Evolutionary conservation across 768 basidiomycete genomes (phyloP), one percentile per base, ranked within the genome.

Genomic region (Serendipita sp.): DNA sequence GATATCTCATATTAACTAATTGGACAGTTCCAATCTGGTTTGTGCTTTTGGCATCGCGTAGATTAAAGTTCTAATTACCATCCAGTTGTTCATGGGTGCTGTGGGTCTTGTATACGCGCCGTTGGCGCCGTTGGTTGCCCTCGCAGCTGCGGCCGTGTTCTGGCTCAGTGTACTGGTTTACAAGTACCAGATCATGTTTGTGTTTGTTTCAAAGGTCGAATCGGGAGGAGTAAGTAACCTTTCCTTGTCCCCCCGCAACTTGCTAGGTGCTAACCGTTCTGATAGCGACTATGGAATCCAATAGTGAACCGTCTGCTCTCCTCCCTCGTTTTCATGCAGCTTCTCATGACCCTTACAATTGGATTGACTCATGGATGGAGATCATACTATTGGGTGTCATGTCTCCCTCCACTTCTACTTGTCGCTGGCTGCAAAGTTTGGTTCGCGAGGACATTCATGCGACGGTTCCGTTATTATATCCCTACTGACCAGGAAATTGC

Each of bases 111-210:
- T 96, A 16, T 98, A 98, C 70, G 92, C 95, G 0, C 95, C 95
- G 13, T 76, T 99, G 3, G 94, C 95, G 0, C 96, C 96, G 1
- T 75, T 98, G 34, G 93, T 99, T 15, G 81, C 80, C 6, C 78
- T 93, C 31, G 89, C 88, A 16, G 91, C 85, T 11, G 85, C 86
- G 2, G 72, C 87, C 36, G 91, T 96, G 23, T 88, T 93, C 73
- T 97, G 92, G 89, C 72, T 79, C 67, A 69, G 66, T 44, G 62
- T 67, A 3, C 84, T 84, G 79, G 88, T 91, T 23, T 91, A 94
- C 79, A 99, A 98, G 75, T 98, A 98, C 70, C 88, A 94, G 76
- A 78, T 97, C 60, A 92, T 97, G 85, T 98, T 95, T 73, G 91
- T 95, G 64, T 94, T 81, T 71, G 76, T 91, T 55, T 84, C 92